These are phyloP conservation scores for Hibiscus mutabilis DNA, from an alignment of 345 rosid species.

Conservation along the genomic window DNA sequence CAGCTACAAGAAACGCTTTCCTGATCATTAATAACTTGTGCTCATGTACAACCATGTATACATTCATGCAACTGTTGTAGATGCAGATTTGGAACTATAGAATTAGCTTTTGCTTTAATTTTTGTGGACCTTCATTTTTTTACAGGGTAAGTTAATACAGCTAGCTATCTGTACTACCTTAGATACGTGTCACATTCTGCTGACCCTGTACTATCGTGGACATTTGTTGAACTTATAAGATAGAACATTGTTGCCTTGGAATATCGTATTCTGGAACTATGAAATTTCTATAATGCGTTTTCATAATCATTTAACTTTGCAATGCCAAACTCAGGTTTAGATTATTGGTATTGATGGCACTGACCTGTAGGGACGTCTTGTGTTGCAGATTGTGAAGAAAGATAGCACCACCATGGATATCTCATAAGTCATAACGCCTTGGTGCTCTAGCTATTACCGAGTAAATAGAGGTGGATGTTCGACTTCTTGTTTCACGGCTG, in stretches of 20 bases:
- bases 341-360: neutral
- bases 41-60: neutral
- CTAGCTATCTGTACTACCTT: neutral
- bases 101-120: neutral
- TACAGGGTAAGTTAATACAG: neutral
- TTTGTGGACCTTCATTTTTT: neutral
- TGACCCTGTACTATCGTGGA: neutral
- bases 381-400: conserved; percentile 54
- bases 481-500: neutral
- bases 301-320: neutral
- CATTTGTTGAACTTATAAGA: neutral
- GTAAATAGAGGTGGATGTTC: neutral
- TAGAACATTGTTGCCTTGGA: neutral
- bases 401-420: conserved; percentile 34
- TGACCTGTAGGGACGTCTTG: neutral
- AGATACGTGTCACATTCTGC: neutral
- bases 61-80: neutral
- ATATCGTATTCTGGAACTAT: neutral
- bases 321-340: neutral
- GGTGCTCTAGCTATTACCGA: neutral
- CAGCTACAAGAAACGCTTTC: neutral
- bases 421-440: conserved; percentile 21
- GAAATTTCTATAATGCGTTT: neutral
- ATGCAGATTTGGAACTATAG: neutral
- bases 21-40: neutral